Conservation (phyloP, 257 asterid species). For the Nicotiana attenuata region DNA sequence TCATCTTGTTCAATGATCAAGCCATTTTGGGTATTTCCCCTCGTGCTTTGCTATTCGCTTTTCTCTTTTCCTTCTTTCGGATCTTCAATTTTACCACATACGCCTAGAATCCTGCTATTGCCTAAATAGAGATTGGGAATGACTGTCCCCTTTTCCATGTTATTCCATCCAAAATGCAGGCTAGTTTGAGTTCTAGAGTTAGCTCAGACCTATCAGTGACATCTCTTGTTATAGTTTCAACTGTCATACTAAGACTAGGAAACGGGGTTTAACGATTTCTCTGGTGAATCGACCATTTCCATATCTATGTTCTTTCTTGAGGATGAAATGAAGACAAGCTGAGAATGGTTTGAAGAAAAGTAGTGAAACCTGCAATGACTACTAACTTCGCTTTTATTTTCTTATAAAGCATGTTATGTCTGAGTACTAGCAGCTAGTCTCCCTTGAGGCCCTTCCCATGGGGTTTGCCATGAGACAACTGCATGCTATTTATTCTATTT, state of each 20-base stretch:
- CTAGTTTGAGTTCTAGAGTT: background rate
- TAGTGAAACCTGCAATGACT: background rate
- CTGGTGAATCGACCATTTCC: background rate
- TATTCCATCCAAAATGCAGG: background rate
- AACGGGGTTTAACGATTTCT: background rate
- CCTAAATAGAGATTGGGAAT: background rate
- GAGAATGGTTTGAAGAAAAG: background rate
- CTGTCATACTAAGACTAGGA: background rate
- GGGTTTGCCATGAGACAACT: background rate
- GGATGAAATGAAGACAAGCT: background rate
- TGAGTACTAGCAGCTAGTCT: background rate
- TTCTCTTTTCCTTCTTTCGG: background rate
- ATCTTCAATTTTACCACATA: background rate
- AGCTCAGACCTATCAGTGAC: background rate
- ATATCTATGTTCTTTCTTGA: background rate
- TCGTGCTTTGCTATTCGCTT: background rate
- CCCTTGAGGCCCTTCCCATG: background rate
- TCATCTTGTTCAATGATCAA: background rate
- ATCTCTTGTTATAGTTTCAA: background rate
- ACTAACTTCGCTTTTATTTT: background rate
- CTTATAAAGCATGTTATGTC: background rate
- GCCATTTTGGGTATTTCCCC: background rate
- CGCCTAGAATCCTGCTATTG: background rate
- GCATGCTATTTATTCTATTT: background rate
- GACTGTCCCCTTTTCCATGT: background rate